These are phyloP conservation scores for Funneliformis geosporum DNA, from an alignment of 192 early-diverging fungal genomes.

Conservation along the genomic window DNA sequence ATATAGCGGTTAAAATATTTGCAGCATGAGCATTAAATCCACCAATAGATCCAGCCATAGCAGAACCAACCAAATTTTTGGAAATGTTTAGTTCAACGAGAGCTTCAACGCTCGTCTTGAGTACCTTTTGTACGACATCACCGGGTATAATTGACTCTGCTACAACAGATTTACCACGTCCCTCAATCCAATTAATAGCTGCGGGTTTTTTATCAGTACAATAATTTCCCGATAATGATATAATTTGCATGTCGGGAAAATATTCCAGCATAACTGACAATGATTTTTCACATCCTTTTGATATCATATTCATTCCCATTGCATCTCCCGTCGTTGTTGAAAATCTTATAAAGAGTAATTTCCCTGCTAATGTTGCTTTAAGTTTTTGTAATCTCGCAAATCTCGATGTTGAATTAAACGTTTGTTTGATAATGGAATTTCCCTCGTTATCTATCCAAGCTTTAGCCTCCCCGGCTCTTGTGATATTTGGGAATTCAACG, in stretches of 20 bases:
- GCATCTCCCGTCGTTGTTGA: conserved; percentile 91
- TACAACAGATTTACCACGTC: conserved; percentile 91
- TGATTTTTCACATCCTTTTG: conserved; percentile 89
- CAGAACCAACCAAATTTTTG: conserved; percentile 92
- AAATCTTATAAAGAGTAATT: conserved; percentile 85
- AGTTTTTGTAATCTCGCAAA: conserved; percentile 83
- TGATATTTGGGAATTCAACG: conserved; percentile 77
- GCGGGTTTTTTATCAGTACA: conserved; percentile 97
- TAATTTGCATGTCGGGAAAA: conserved; percentile 76
- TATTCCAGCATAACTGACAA: conserved; percentile 59
- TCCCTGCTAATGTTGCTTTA: conserved; percentile 82
- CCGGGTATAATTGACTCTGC: conserved; percentile 84
- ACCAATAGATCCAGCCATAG: conserved; percentile 90
- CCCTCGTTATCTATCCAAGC: conserved; percentile 75
- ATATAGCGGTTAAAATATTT: conserved; percentile 89
- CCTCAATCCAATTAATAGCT: conserved; percentile 97
- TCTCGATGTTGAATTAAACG: conserved; percentile 87
- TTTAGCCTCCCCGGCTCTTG: conserved; percentile 66
- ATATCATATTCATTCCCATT: conserved; percentile 99
- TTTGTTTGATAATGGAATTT: conserved; percentile 59
- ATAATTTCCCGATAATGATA: conserved; percentile 89
- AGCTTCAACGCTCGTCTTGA: conserved; percentile 83
- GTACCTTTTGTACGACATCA: conserved; percentile 71
- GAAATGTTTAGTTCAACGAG: conserved; percentile 78
- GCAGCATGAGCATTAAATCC: conserved; percentile 96